These are phyloP conservation scores for Anacardium occidentale DNA, from an alignment of 345 rosid species.

Conservation along the genomic window DNA sequence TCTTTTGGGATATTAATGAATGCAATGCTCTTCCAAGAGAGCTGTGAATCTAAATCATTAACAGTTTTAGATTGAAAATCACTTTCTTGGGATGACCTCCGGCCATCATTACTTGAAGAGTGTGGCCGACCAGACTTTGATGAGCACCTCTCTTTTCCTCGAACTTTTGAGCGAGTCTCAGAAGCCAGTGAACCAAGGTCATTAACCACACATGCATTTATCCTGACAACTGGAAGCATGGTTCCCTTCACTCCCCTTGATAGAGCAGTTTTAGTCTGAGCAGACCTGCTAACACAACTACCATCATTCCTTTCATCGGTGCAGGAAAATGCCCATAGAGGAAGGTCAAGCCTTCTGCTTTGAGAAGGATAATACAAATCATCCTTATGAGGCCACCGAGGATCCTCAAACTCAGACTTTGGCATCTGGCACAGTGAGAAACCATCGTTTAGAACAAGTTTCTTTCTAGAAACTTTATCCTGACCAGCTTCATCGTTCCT, in stretches of 20 bases:
- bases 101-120: slow-evolving; percentile 58
- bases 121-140: slow-evolving; percentile 65
- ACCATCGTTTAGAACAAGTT: slow-evolving; percentile 86
- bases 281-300: slow-evolving; percentile 30
- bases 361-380: slow-evolving; percentile 74
- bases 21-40: slow-evolving; percentile 46
- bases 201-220: slow-evolving; percentile 94
- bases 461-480: slow-evolving; percentile 63
- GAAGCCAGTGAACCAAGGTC: slow-evolving; percentile 82
- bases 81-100: slow-evolving; percentile 56
- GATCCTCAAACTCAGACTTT: slow-evolving; percentile 85
- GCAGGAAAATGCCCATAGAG: slow-evolving; percentile 81
- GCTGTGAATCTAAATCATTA: slow-evolving; percentile 44
- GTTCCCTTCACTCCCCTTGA: slow-evolving; percentile 75
- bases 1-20: slow-evolving; percentile 58
- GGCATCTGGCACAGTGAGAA: slow-evolving; percentile 93
- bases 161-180: slow-evolving; percentile 63
- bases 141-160: slow-evolving; percentile 66
- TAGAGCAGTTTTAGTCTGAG: slow-evolving; percentile 47
- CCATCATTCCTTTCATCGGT: slow-evolving; percentile 70
- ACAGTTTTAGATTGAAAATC: slow-evolving; percentile 48
- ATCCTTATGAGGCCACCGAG: slow-evolving; percentile 86
- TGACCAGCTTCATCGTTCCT: slow-evolving; percentile 73
- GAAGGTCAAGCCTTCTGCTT: slow-evolving; percentile 85
- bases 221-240: slow-evolving; percentile 76